A percentile compares a stretch with the other conserved stretches of the same genome.
Conservation (phyloP, 2,329 filamentous ascomycete species). For the Trichoderma oligosporum region DNA sequence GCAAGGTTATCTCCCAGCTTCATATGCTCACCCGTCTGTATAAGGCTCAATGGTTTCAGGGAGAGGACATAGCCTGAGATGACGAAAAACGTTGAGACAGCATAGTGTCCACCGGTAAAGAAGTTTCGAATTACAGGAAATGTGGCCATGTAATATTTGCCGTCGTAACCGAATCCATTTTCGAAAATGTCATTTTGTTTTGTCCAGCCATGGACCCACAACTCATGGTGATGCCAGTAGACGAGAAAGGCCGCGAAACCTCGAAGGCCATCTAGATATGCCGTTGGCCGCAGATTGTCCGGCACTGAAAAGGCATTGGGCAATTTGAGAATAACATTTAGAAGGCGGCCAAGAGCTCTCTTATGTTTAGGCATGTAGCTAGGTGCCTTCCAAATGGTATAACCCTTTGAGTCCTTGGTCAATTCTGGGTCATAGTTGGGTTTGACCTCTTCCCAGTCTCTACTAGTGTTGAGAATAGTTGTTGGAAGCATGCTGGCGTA, state of each 20-base stretch:
- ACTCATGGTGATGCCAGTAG: conserved; percentile 58
- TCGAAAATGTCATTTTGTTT: conserved; percentile 44
- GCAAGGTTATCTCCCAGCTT: conserved; percentile 43
- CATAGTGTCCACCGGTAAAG: conserved; percentile 59
- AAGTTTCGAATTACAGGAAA: conserved; percentile 58
- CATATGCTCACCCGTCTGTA: conserved; percentile 41
- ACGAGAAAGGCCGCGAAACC: conserved; percentile 65
- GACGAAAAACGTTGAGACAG: conserved; percentile 55
- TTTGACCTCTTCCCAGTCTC: conserved; percentile 34
- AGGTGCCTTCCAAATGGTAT: conserved; percentile 30
- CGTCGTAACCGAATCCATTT: conserved; percentile 49
- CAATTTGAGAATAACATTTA: conserved; percentile 2
- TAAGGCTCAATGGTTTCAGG: conserved; percentile 45
- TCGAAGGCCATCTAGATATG: conserved; percentile 60
- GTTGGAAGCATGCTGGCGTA: conserved; percentile 31
- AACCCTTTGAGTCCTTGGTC: conserved; percentile 24
- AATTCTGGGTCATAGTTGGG: conserved; percentile 22
- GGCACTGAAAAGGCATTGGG: conserved; percentile 2
- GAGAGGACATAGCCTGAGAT: conserved; percentile 57
- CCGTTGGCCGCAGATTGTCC: conserved; percentile 44
- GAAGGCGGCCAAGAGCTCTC: conserved; percentile 1
- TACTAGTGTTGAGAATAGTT: conserved; percentile 33
- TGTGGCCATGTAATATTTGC: conserved; percentile 45
- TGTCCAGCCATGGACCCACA: conserved; percentile 51
- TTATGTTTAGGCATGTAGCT: conserved; percentile 9